Evolutionary conservation across 441 rosid species (phyloP).

Genomic region (Eutrema salsugineum): DNA sequence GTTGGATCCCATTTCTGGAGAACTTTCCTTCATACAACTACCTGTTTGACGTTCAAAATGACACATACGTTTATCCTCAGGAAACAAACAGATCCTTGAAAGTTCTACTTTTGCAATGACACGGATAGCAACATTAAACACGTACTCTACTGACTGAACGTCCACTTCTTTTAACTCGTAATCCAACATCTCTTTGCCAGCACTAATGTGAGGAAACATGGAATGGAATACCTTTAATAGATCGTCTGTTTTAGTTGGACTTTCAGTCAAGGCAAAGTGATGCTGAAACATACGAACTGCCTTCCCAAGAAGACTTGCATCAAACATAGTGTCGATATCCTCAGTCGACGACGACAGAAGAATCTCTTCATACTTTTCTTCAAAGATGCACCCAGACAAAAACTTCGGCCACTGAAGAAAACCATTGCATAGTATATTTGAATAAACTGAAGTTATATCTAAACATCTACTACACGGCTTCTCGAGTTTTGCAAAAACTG

Average conservation of each 20-base stretch:
- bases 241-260: conserved; percentile 41
- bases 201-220: conserved; percentile 37
- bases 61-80: conserved; percentile 33
- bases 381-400: conserved; percentile 51
- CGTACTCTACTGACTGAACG: conserved; percentile 39
- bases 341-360: conserved; percentile 50
- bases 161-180: conserved; percentile 47
- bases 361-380: conserved; percentile 52
- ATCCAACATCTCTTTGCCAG: conserved; percentile 54
- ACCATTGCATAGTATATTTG: conserved; percentile 52
- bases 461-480: conserved; percentile 40
- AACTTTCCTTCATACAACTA: conserved; percentile 27
- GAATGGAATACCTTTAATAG: conserved; percentile 57
- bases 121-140: conserved; percentile 55
- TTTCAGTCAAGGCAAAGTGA: conserved; percentile 51
- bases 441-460: conserved; percentile 53
- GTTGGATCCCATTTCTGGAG: conserved; percentile 32
- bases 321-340: conserved; percentile 51
- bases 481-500: conserved; percentile 42
- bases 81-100: conserved; percentile 59
- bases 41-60: conserved; percentile 33
- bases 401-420: conserved; percentile 64
- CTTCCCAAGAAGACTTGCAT: conserved; percentile 74
- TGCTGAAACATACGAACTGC: conserved; percentile 60
- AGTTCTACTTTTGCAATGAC: conserved; percentile 61